phyloP scores from a whole-genome alignment of 805 yeast genomes.

The Starmerella stellata region DNA sequence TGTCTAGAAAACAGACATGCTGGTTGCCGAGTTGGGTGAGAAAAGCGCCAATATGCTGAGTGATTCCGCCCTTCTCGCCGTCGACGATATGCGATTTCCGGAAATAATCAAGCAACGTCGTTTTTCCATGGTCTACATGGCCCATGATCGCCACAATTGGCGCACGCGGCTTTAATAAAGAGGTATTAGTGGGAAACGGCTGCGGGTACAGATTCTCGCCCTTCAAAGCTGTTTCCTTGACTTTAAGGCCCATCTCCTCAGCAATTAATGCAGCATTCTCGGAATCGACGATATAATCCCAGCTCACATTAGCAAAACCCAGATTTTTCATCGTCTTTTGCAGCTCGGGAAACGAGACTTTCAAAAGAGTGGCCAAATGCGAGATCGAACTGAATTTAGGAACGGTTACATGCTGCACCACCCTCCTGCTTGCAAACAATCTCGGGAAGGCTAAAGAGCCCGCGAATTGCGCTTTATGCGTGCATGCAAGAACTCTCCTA shows the following conservation, averaged over 20 bases:
- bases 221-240: constrained; percentile 33
- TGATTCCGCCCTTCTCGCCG: constrained; percentile 86
- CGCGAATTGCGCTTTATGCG: too few relatives aligned
- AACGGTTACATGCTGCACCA: too few relatives aligned
- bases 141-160: constrained; percentile 98
- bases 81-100: constrained; percentile 70
- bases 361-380: constrained; percentile 54
- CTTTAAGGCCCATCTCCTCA: constrained; percentile 69
- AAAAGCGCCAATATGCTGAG: constrained; percentile 96
- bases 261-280: constrained; percentile 78
- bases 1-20: constrained; percentile 74
- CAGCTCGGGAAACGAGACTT: constrained; percentile 44
- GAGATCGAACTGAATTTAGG: constrained; percentile 69
- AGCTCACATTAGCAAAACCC: constrained; percentile 54
- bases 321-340: constrained; percentile 39
- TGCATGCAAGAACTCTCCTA: too few relatives aligned
- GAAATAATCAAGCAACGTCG: constrained; percentile 75
- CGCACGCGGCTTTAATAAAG: constrained; percentile 40
- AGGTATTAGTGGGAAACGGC: constrained; percentile 29
- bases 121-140: constrained; percentile 96
- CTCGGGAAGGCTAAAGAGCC: too few relatives aligned
- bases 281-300: constrained; percentile 63
- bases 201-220: constrained; percentile 42
- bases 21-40: constrained; percentile 77
- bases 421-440: too few relatives aligned